Evolutionary conservation across 257 asterid species (phyloP).

Genomic region (Penstemon davidsonii): DNA sequence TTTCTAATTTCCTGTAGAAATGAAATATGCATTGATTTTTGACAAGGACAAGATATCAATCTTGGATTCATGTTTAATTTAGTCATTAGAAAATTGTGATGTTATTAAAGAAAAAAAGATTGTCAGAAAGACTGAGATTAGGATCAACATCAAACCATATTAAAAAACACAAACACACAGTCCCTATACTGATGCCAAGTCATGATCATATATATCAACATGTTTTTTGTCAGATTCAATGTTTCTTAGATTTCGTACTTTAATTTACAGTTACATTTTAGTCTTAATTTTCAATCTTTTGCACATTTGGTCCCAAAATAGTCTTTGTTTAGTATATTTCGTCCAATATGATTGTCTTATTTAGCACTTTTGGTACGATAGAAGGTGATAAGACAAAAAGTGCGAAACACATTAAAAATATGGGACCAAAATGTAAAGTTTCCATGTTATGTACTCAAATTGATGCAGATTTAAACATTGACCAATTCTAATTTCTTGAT

Average conservation of each 20-base stretch:
- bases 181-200: background rate
- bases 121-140: constrained; percentile 30
- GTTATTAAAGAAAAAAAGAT: constrained; percentile 23
- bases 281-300: too few relatives aligned
- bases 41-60: constrained; percentile 32
- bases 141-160: constrained; percentile 30
- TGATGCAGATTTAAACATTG: too few relatives aligned
- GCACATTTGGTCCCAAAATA: too few relatives aligned
- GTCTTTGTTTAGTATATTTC: too few relatives aligned
- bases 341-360: too few relatives aligned
- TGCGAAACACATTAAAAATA: too few relatives aligned
- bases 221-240: background rate
- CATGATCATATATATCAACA: background rate
- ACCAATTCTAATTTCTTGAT: constrained; percentile 28
- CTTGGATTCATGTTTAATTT: constrained; percentile 32
- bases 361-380: too few relatives aligned
- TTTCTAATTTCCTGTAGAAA: constrained; percentile 16
- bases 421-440: too few relatives aligned
- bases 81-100: constrained; percentile 28
- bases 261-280: too few relatives aligned
- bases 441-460: too few relatives aligned
- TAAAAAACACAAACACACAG: background rate
- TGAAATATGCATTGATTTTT: constrained; percentile 31
- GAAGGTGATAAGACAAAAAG: too few relatives aligned
- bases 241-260: background rate